A percentile compares a stretch with the other conserved stretches of the same genome.
Conservation (phyloP, 495 filamentous ascomycete genomes). For the Neurospora sp. region DNA sequence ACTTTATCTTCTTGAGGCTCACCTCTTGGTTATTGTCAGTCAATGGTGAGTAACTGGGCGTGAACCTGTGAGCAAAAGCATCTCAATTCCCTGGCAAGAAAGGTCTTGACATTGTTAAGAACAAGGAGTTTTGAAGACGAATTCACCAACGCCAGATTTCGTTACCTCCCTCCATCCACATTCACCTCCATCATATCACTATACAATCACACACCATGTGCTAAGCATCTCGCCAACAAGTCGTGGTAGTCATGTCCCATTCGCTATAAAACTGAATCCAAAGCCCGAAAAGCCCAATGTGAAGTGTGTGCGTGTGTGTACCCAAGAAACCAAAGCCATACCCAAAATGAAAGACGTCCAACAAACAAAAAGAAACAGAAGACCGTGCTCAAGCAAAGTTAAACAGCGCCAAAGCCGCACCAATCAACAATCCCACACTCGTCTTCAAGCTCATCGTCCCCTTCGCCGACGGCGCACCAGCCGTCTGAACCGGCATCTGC, state of each 20-base stretch:
- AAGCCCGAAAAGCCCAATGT: not conserved
- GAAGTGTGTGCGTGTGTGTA: not conserved
- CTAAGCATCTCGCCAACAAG: not conserved
- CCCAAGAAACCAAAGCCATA: not conserved
- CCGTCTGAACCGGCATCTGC: not conserved
- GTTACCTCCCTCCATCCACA: too few species aligned
- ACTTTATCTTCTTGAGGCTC: too few species aligned
- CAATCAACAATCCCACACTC: not conserved
- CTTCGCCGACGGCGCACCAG: slow-evolving; percentile 17
- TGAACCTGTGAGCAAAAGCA: too few species aligned
- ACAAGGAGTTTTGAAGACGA: too few species aligned
- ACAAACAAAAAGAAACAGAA: not conserved
- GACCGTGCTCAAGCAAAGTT: not conserved
- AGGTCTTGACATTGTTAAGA: too few species aligned
- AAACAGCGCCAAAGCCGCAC: not conserved
- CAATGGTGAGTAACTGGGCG: too few species aligned
- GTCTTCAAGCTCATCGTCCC: slow-evolving; percentile 8
- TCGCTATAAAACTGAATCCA: not conserved
- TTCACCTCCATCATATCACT: too few species aligned
- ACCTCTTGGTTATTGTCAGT: too few species aligned
- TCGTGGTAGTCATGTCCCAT: slow-evolving; percentile 13
- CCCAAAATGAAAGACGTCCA: not conserved
- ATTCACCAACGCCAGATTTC: too few species aligned
- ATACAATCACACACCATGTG: not conserved
- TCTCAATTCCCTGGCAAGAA: too few species aligned